phyloP scores from a whole-genome alignment of 306 rosid genomes.

The Albizia julibrissin region DNA sequence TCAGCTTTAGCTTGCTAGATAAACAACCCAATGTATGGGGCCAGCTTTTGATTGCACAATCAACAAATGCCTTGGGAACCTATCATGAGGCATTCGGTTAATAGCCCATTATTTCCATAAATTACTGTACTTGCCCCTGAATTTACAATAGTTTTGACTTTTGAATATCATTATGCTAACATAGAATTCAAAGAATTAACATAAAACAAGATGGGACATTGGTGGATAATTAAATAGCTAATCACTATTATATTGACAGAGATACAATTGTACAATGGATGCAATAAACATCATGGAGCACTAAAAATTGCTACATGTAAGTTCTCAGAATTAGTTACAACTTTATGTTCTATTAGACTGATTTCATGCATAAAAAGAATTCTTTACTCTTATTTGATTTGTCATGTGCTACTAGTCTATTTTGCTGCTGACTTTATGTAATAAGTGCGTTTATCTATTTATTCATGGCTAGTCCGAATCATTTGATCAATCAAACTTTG shows the following conservation, averaged over 20 bases:
- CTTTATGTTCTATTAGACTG: neutral
- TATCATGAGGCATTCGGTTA: too few relatives aligned
- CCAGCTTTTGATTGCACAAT: too few relatives aligned
- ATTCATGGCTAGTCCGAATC: neutral
- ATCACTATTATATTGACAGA: neutral
- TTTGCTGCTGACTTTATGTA: neutral
- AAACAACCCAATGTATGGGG: too few relatives aligned
- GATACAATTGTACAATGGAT: neutral
- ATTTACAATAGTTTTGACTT: too few relatives aligned
- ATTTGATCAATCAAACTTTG: neutral
- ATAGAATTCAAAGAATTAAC: too few relatives aligned
- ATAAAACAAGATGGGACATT: too few relatives aligned
- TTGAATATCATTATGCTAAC: too few relatives aligned
- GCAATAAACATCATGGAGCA: neutral
- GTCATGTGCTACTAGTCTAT: neutral
- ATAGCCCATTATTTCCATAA: too few relatives aligned
- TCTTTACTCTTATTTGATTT: neutral
- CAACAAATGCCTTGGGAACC: too few relatives aligned
- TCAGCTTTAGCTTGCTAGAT: too few relatives aligned
- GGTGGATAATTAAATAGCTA: neutral
- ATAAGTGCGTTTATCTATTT: neutral
- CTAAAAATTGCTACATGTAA: neutral
- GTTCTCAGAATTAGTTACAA: neutral
- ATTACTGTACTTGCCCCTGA: too few relatives aligned
- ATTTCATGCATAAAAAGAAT: constrained; percentile 1